Evolutionary conservation across 345 rosid species (phyloP).

Genomic region (Gossypium stocksii): DNA sequence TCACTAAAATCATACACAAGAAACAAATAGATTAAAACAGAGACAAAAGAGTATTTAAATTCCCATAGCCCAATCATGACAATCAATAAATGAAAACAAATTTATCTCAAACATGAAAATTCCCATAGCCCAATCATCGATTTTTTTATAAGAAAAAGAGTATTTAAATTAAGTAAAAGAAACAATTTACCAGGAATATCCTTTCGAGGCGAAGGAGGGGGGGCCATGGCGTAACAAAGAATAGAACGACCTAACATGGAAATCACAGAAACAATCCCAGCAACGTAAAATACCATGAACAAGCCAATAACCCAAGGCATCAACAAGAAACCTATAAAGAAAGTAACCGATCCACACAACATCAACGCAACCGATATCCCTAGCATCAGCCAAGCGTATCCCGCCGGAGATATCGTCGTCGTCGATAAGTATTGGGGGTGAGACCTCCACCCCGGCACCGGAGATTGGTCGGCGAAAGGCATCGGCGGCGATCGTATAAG

Average conservation of each 20-base stretch:
- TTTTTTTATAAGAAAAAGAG: background rate
- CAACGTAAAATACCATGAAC: slow-evolving; percentile 68
- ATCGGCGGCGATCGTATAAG: slow-evolving; percentile 64
- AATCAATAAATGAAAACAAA: background rate
- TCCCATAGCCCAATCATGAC: too few species aligned
- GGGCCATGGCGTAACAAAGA: slow-evolving; percentile 48
- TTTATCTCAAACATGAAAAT: background rate
- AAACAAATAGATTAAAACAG: background rate
- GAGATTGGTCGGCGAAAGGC: slow-evolving; percentile 34
- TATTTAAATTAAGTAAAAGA: background rate
- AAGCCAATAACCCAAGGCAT: slow-evolving; percentile 93
- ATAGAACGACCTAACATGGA: slow-evolving; percentile 67
- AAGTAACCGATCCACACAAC: slow-evolving; percentile 92
- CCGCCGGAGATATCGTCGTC: slow-evolving; percentile 70
- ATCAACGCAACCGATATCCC: slow-evolving; percentile 75
- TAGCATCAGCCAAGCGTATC: slow-evolving; percentile 72
- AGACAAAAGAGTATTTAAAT: too few species aligned
- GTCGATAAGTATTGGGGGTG: slow-evolving; percentile 22
- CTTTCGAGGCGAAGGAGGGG: slow-evolving; percentile 45
- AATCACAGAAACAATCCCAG: slow-evolving; percentile 63
- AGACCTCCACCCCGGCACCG: slow-evolving; percentile 17
- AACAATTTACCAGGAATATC: slow-evolving; percentile 47
- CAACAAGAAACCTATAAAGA: slow-evolving; percentile 84
- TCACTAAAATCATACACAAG: background rate
- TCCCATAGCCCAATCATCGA: background rate